Percentiles rank a stretch among this genome's conserved stretches.
These are phyloP conservation scores for Termitomyces sp. DNA, from an alignment of 768 basidiomycete species.

Conservation along the genomic window DNA sequence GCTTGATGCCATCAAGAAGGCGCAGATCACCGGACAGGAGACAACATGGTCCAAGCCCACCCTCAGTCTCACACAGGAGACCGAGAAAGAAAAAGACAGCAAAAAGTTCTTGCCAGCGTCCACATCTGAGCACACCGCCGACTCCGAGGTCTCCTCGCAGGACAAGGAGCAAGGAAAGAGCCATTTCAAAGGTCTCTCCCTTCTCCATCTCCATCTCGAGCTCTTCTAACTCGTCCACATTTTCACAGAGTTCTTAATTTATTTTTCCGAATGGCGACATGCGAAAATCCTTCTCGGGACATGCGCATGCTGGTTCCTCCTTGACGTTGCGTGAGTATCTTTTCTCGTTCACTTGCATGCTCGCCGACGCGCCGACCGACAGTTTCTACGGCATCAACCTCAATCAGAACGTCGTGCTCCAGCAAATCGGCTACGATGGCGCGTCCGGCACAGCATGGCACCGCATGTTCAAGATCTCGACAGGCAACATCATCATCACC, in stretches of 20 bases:
- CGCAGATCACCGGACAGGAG: constrained; percentile 21
- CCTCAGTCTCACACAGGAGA: background rate
- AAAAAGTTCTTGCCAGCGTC: background rate
- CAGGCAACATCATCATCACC: constrained; percentile 68
- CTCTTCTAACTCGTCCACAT: background rate
- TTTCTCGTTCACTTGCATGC: background rate
- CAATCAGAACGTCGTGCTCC: constrained; percentile 75
- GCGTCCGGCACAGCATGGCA: constrained; percentile 52
- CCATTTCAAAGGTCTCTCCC: constrained; percentile 41
- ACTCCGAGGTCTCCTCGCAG: background rate
- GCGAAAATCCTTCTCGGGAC: constrained; percentile 65
- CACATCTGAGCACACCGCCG: background rate
- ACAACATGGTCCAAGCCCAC: constrained; percentile 15
- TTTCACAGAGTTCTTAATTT: constrained; percentile 48
- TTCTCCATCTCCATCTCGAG: background rate
- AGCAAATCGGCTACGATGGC: constrained; percentile 67
- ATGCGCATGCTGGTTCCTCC: constrained; percentile 65
- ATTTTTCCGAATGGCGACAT: constrained; percentile 73
- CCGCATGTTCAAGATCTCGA: constrained; percentile 60
- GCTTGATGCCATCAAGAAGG: constrained; percentile 26
- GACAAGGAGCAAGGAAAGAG: constrained; percentile 24
- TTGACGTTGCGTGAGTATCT: constrained; percentile 57
- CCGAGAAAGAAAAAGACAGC: background rate
- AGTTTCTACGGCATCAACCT: constrained; percentile 73
- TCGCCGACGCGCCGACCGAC: constrained; percentile 14